Percentiles rank a stretch among this genome's conserved stretches.
These are phyloP conservation scores for Jackrogersella minutella DNA, from an alignment of 495 filamentous ascomycete species.

Conservation along the genomic window DNA sequence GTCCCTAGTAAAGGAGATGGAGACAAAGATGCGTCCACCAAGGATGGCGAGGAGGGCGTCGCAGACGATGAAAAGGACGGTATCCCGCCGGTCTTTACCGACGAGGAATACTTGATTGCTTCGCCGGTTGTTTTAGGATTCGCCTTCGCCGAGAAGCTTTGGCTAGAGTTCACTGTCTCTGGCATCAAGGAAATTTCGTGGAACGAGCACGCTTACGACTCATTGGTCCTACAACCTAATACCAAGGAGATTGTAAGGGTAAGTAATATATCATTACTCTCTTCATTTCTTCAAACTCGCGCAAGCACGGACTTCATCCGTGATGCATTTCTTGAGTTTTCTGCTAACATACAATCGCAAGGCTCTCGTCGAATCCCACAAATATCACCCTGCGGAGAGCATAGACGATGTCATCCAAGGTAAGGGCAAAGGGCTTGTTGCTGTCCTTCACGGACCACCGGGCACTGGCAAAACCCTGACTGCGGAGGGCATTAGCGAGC, in stretches of 20 bases:
- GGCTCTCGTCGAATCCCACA: conserved; percentile 82
- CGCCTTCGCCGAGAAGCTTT: conserved; percentile 86
- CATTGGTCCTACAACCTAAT: conserved; percentile 75
- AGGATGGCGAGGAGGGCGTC: conserved; percentile 32
- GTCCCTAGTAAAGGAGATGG: conserved; percentile 58
- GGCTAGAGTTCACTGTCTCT: conserved; percentile 89
- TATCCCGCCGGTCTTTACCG: conserved; percentile 68
- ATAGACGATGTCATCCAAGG: conserved; percentile 83
- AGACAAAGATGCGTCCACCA: conserved; percentile 53
- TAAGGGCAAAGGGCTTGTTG: conserved; percentile 69
- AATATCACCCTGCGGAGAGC: conserved; percentile 78
- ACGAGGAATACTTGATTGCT: conserved; percentile 88
- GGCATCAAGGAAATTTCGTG: conserved; percentile 83
- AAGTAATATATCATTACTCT: conserved; percentile 1
- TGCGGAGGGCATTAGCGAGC: conserved; percentile 63
- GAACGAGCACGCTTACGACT: conserved; percentile 83
- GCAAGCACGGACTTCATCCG: neutral
- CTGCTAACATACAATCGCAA: conserved; percentile 19
- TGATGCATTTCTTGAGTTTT: conserved; percentile 1
- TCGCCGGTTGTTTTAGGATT: conserved; percentile 95
- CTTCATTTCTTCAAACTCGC: no score
- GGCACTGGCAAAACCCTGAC: conserved; percentile 69
- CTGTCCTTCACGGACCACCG: conserved; percentile 65
- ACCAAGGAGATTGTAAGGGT: conserved; percentile 80
- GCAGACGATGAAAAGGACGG: conserved; percentile 46